Base-by-base conservation (phyloP, 495 filamentous ascomycete genomes). In the Oidiodendron maius region DNA sequence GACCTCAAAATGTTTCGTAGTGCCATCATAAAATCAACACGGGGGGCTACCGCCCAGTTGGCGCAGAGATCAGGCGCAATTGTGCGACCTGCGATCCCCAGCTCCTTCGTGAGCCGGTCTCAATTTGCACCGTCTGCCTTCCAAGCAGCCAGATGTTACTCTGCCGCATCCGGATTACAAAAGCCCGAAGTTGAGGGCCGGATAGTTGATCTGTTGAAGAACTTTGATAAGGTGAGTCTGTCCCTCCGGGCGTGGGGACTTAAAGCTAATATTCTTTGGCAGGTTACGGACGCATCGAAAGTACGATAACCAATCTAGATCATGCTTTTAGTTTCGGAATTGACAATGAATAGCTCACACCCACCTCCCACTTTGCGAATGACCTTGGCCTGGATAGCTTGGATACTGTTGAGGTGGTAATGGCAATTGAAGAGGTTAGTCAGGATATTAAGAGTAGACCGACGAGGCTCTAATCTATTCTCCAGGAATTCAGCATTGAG, bases 401-500 rank as follows among this genome's bases (percentile, higher is more conserved):
- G 66, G 93, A 98, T 65, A 96, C 91, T 41, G 93, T 98, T 44
- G 93, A 98, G 77, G 91, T 98, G 56, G 94, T 98, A 52, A 98
- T 98, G 93, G 93, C 93, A 53, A 96, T 98, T 71, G 93, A 98
- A 78, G 93, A 98, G 86, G 91, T 95, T 75, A 56, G 80, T 50
- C 50, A 1, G 22, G 24, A 30, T 44, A 5, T 16, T 3, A 25
- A 25, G 22, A 26, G 18, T n/a, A 11, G 45, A 11, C 45, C 5
- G 25, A 32, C 5, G 4, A 21, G 24, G 26, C 36, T 35, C 42
- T 61, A 35, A 58, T 41, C 21, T n/a, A 15, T 3, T n/a, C 21
- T 11, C 67, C 63, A 97, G 91, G 93, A 98, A 69, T 98, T 98
- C 72, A 96, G 90, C 81, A 93, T 98, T 72, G 93, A 98, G 80